These are phyloP conservation scores for Silene conica DNA, from an alignment of 148 eudicot species.

Conservation along the genomic window DNA sequence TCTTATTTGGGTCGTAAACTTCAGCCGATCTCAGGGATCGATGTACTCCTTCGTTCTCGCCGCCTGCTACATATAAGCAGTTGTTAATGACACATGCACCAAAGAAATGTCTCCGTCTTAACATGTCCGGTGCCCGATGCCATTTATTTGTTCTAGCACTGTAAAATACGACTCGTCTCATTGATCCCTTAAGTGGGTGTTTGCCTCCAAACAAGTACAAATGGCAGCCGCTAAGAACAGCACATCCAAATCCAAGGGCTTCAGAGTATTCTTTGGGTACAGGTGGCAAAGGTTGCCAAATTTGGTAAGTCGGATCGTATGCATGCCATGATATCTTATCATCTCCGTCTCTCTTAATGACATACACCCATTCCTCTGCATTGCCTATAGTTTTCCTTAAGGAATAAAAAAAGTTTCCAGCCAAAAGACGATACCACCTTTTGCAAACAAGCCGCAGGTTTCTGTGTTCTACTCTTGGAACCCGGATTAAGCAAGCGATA, in stretches of 20 bases:
- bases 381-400: constrained; percentile 56
- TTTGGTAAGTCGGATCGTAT: constrained; percentile 66
- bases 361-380: constrained; percentile 85
- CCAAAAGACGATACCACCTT: constrained; percentile 81
- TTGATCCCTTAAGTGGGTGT: constrained; percentile 87
- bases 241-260: constrained; percentile 83
- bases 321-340: constrained; percentile 87
- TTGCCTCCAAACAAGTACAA: constrained; percentile 87
- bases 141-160: constrained; percentile 91
- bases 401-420: constrained; percentile 79
- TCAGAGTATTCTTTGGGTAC: constrained; percentile 80
- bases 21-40: constrained; percentile 80
- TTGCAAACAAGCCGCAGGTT: constrained; percentile 83
- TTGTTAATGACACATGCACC: constrained; percentile 93
- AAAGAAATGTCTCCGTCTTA: constrained; percentile 71
- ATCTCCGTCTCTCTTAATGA: constrained; percentile 77
- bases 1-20: constrained; percentile 80
- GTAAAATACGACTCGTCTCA: constrained; percentile 89
- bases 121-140: constrained; percentile 97
- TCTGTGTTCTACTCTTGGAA: constrained; percentile 67
- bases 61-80: constrained; percentile 90
- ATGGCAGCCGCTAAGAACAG: constrained; percentile 91
- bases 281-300: constrained; percentile 91
- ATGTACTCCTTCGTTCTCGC: constrained; percentile 71
- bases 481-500: constrained; percentile 86